Evolutionary conservation across 2,329 filamentous ascomycete species (phyloP).

Genomic region (Lasiodiplodia theobromae): DNA sequence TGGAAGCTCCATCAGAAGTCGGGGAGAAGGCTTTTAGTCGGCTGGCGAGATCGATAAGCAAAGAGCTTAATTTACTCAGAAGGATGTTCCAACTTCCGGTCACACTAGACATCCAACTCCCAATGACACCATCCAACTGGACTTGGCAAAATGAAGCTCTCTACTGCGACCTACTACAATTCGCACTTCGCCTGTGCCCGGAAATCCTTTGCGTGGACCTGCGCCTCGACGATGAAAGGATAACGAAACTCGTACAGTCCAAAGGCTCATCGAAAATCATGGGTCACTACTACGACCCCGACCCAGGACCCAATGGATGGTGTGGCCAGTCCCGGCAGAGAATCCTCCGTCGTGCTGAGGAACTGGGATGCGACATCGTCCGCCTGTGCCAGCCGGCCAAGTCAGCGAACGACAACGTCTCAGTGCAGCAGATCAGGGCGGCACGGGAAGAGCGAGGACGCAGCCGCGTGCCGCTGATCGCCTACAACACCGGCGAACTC

Average conservation of each 20-base stretch:
- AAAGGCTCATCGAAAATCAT: not conserved
- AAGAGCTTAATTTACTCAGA: not conserved
- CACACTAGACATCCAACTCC: not conserved
- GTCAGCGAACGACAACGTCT: not conserved
- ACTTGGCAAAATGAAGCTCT: not conserved
- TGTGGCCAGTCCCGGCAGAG: not conserved
- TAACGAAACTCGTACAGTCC: not conserved
- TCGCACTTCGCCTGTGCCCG: not conserved
- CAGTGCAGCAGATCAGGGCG: not conserved
- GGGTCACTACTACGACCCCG: not conserved
- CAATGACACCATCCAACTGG: not conserved
- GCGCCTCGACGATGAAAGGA: not conserved
- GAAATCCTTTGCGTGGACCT: not conserved
- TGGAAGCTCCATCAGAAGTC: not conserved
- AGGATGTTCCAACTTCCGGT: not conserved
- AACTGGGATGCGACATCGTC: not conserved
- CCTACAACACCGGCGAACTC: not conserved
- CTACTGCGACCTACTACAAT: not conserved
- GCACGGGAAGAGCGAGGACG: not conserved
- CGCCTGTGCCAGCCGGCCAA: not conserved
- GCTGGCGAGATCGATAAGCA: not conserved
- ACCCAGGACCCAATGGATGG: not conserved
- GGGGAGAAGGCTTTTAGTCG: not conserved
- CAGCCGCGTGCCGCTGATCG: not conserved
- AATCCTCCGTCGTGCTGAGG: not conserved